Evolutionary conservation across 2,329 filamentous ascomycete species (phyloP), one percentile per base, ranked within the genome.

Genomic region (Arachnomyces sp.): DNA sequence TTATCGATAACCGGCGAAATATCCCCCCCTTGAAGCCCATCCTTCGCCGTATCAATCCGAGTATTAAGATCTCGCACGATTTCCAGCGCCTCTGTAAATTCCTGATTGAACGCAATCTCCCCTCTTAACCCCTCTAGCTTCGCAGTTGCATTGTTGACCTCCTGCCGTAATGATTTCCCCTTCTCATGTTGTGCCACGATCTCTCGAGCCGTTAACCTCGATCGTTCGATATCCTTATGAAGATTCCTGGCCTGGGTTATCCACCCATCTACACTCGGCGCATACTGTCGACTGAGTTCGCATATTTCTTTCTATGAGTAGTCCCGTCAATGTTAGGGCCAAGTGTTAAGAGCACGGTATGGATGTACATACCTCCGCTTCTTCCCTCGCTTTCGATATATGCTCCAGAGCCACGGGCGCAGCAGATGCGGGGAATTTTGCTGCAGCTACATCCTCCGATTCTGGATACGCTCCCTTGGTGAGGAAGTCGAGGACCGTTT

Each of bases 191-290:
- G 77, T 33, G 80, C 75, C 4, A 90, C 76, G 43, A 96, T 93
- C 43, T 88, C 80, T 54, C 81, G 81, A 15, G 90, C 88, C 28
- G 88, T 80, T 12, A 77, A 74, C 53, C 86, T 82, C 16, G 87
- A 90, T 34, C 78, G 76, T 53, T 85, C 78, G 49, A 95, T 90
- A 56, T 95, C 90, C 46, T 81, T 76, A 59, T 94, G 86, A 6
- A 95, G 75, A 38, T 81, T 78, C 61, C 86, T 86, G 35, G 89
- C 87, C 60, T 92, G 86, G 38, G 73, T 67, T 42, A 93, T 84
- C 90, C 90, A 96, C 38, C 81, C 76, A 56, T 87, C 83, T 37
- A 94, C 82, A 54, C 93, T 83, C 30, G 81, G 76, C 42, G 81
- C 83, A 13, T 80, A 83, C 49, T 87, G 79, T 55, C 79, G 76